A percentile compares a stretch with the other conserved stretches of the same genome.
Evolutionary conservation across 1,284 basidiomycete genomes (phyloP).

Genomic region (Ustilago esculenta): DNA sequence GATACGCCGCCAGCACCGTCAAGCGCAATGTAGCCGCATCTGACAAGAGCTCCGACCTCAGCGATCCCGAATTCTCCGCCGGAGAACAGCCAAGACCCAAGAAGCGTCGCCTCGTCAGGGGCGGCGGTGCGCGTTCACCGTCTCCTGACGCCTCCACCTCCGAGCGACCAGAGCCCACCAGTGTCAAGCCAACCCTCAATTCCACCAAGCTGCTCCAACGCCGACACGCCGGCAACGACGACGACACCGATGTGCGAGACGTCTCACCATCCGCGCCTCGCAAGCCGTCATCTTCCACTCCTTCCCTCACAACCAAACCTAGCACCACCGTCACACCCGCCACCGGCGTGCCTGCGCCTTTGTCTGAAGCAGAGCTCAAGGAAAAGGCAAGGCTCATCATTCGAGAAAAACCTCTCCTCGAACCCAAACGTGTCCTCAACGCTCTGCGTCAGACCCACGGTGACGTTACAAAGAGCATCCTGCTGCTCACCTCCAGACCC

Average conservation of each 20-base stretch:
- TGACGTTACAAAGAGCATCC: conserved; percentile 10
- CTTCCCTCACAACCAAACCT: neutral
- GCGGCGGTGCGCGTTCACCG: conserved; percentile 11
- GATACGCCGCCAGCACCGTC: conserved; percentile 10
- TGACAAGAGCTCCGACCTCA: conserved; percentile 41
- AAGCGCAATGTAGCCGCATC: conserved; percentile 18
- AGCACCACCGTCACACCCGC: conserved; percentile 1
- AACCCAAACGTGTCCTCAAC: conserved; percentile 19
- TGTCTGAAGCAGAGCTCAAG: conserved; percentile 21
- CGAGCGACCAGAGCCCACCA: neutral
- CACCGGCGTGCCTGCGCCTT: conserved; percentile 1
- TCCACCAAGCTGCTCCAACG: neutral
- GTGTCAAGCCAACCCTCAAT: neutral
- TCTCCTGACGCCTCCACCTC: conserved; percentile 15
- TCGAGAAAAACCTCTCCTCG: conserved; percentile 14
- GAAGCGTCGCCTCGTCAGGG: conserved; percentile 39
- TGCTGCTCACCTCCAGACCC: conserved; percentile 18
- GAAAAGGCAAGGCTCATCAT: conserved; percentile 31
- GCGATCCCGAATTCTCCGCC: conserved; percentile 26
- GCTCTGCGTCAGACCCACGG: conserved; percentile 35
- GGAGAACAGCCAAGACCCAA: conserved; percentile 34
- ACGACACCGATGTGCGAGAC: conserved; percentile 13
- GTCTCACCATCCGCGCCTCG: conserved; percentile 9
- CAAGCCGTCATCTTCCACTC: conserved; percentile 4
- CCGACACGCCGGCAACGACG: neutral